These are phyloP conservation scores for Pogostemon cablin DNA, from an alignment of 257 asterid genomes.

Conservation along the genomic window DNA sequence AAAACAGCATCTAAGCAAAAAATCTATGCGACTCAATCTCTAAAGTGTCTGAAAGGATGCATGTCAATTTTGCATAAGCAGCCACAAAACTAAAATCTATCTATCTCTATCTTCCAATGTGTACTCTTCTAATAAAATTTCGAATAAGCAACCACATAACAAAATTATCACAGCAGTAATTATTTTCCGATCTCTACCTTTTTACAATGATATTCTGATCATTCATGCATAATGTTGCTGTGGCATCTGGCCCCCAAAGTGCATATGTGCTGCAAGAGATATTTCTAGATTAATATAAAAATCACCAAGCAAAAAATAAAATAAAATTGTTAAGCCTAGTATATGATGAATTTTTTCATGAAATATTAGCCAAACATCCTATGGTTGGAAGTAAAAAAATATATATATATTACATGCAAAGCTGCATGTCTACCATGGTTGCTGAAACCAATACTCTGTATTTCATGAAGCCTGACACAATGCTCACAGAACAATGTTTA, in stretches of 20 bases:
- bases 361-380: conserved; percentile 5
- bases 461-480: conserved; percentile 17
- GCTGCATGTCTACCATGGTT: background rate
- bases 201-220: conserved; percentile 16
- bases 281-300: background rate
- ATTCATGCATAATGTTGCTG: background rate
- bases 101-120: too few relatives aligned
- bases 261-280: background rate
- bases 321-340: background rate
- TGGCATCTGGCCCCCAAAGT: conserved; percentile 4
- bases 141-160: background rate
- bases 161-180: background rate
- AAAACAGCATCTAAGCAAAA: conserved; percentile 27
- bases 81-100: background rate
- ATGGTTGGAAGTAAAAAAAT: too few relatives aligned
- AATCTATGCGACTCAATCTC: background rate
- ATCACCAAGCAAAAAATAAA: background rate
- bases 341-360: conserved; percentile 10
- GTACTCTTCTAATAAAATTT: background rate
- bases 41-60: background rate
- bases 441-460: background rate
- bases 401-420: conserved; percentile 7
- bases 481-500: conserved; percentile 6
- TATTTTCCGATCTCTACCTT: conserved; percentile 14
- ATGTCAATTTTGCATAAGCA: conserved; percentile 14